Base-by-base conservation (phyloP, 2,329 filamentous ascomycete species). In the Fusarium sp. region DNA sequence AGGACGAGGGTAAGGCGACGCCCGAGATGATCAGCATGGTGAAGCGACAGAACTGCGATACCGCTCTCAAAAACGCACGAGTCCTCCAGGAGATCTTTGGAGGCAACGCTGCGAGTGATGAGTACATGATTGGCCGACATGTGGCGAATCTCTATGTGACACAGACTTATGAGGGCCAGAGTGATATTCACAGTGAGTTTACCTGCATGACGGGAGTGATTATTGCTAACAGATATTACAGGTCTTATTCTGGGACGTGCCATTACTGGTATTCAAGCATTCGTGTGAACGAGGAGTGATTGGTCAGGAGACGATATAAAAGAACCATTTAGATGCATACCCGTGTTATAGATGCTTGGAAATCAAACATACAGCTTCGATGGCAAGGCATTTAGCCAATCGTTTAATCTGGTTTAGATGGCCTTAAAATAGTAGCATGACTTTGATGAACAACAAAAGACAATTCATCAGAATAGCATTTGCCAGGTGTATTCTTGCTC, bases 11-110 rank as follows among this genome's bases (percentile, higher is more conserved):
- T 72, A 94, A 94, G 82, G 91, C 89, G 30, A 91, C 93, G 6
- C 95, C 96, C 11, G 96, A 99, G 86, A 98, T 98, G 96, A 97
- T 99, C 79, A 91, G 89, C 81, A 89, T 99, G 94, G 91, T 98
- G 81, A 99, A 99, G 89, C 88, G 96, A 75, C 95, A 98, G 85
- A 99, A 99, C 83, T 99, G 96, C 83, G 96, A 99, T 83, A 87
- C 92, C 59, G 96, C 96, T 21, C 85, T 99, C 78, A 85, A 89
- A 35, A 95, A 96, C 75, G 91, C 95, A 25, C 88, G 96, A 74
- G 86, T 88, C 80, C 86, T 99, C 69, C 96, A 99, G 83, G 96
- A 99, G 85, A 90, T 99, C 28, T 98, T 99, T 84, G 96, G 96
- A 65, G 96, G 96, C 35, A 99, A 99, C 80, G 96, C 96, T n/a